A percentile compares a stretch with the other conserved stretches of the same genome.
Conservation (phyloP, 768 basidiomycete genomes). For the Polyporus arcularius region DNA sequence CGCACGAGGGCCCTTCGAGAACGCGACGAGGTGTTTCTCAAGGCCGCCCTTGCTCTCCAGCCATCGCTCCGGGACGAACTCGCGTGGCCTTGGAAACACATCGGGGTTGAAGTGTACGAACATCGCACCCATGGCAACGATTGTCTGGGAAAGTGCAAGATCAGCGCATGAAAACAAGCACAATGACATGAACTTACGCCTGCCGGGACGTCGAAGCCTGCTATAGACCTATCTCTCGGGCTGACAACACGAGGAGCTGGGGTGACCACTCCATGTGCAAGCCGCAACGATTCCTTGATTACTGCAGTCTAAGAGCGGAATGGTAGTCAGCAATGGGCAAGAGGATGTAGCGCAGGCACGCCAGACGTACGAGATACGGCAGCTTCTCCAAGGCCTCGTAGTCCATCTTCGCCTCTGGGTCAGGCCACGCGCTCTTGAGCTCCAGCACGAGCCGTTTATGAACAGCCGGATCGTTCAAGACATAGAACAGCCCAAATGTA, state of each 20-base stretch:
- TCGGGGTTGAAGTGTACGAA: conserved; percentile 41
- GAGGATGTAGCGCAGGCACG: too few relatives aligned
- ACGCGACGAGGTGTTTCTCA: conserved; percentile 43
- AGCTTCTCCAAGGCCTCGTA: conserved; percentile 44
- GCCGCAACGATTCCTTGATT: conserved; percentile 47
- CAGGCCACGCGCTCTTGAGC: conserved; percentile 43
- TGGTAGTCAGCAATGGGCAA: too few relatives aligned
- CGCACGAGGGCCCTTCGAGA: conserved; percentile 47
- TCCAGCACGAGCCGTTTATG: conserved; percentile 33
- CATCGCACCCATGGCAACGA: conserved; percentile 41
- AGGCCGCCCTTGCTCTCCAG: conserved; percentile 37
- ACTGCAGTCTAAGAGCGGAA: conserved; percentile 40
- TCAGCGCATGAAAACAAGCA: neutral
- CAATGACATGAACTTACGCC: conserved; percentile 32
- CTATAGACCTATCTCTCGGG: conserved; percentile 34
- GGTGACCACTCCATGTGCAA: conserved; percentile 41
- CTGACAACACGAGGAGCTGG: conserved; percentile 45
- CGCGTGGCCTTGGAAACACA: conserved; percentile 42
- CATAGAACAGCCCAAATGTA: conserved; percentile 35
- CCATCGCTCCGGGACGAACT: conserved; percentile 47
- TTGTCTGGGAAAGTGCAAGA: conserved; percentile 32
- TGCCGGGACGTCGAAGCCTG: conserved; percentile 37
- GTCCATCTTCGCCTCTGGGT: conserved; percentile 32
- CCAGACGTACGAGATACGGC: conserved; percentile 44
- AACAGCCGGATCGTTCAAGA: conserved; percentile 36